Base-by-base conservation (phyloP, 192 early-diverging fungal genomes). In the Coemansia biformis region DNA sequence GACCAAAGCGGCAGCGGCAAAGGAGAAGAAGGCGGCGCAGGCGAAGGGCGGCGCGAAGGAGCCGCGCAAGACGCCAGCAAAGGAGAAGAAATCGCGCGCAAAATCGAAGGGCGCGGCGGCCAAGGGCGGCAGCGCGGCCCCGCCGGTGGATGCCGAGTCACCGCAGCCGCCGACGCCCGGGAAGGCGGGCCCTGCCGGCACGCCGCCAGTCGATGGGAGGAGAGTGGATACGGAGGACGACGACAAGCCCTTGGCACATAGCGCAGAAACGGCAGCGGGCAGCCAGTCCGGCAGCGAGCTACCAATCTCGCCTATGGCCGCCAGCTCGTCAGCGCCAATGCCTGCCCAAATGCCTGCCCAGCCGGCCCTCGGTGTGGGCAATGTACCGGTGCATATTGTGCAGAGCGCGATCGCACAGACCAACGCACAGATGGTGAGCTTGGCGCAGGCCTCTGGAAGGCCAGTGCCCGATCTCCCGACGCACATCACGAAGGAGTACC, bases 401-500 rank as follows among this genome's bases (percentile, higher is more conserved):
- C 49, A 51, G 39, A 42, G 12, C 9, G 63, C 50, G 6, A 49
- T 65, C 18, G 49, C 54, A 9, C 56, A 53, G 39, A 26, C 49
- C 16, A 58, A 57, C 22, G 38, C 54, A 8, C 54, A 53, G 1
- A 33, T 65, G 38, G 38, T 40, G 15, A 40, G 1, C 16, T 47
- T 57, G 43, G 35, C 48, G n/a, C 43, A 46, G 5, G 54, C 48
- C 17, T 41, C 30, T 28, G 54, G 53, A 4, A 31, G 37, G 8
- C 38, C 49, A 11, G 43, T 48, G 7, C 35, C 56, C 17, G 59
- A 58, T 16, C 30, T 54, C 1, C 66, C 66, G 10, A 43, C 35
- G 18, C 50, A 58, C n/a, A 62, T 70, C 33, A 70, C 66, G 1
- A 58, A 54, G 42, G 66, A 70, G 33, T 70, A 58, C 42, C 38